These are phyloP conservation scores for Arxiozyma bovina DNA, from an alignment of 1,139 yeast species.

Conservation along the genomic window DNA sequence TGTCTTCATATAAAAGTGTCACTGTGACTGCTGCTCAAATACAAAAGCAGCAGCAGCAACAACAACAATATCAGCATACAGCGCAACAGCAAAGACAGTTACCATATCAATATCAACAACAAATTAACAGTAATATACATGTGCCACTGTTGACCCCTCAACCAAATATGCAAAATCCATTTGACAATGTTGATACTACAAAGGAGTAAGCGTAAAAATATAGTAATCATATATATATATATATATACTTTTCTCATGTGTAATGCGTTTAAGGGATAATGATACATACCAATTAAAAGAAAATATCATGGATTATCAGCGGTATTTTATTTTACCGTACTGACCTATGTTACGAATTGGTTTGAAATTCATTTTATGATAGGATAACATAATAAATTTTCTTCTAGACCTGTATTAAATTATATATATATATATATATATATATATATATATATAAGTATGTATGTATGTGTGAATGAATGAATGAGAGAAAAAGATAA, in stretches of 20 bases:
- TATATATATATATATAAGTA: neutral
- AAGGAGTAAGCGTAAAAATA: neutral
- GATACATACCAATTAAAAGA: no score
- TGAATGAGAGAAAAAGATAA: no score
- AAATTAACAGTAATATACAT: constrained; percentile 12
- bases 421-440: no score
- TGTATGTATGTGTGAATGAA: no score
- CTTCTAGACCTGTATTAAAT: neutral
- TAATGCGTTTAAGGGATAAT: no score
- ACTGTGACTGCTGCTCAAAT: constrained; percentile 18
- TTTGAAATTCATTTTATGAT: no score
- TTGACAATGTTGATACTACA: constrained; percentile 12
- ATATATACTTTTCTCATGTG: no score
- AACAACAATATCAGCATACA: constrained; percentile 21
- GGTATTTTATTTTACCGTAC: no score
- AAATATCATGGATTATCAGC: no score
- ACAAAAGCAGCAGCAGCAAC: constrained; percentile 14
- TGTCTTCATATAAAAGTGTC: constrained; percentile 42
- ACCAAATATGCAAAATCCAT: constrained; percentile 17
- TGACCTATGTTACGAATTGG: no score
- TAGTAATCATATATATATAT: neutral
- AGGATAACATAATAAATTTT: neutral
- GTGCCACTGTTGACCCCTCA: constrained; percentile 24
- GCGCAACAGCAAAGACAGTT: constrained; percentile 18
- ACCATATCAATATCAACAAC: constrained; percentile 18